Evolutionary conservation across 2,329 filamentous ascomycete species (phyloP), one percentile per base, ranked within the genome.

Genomic region (Parafenestella ontariensis): DNA sequence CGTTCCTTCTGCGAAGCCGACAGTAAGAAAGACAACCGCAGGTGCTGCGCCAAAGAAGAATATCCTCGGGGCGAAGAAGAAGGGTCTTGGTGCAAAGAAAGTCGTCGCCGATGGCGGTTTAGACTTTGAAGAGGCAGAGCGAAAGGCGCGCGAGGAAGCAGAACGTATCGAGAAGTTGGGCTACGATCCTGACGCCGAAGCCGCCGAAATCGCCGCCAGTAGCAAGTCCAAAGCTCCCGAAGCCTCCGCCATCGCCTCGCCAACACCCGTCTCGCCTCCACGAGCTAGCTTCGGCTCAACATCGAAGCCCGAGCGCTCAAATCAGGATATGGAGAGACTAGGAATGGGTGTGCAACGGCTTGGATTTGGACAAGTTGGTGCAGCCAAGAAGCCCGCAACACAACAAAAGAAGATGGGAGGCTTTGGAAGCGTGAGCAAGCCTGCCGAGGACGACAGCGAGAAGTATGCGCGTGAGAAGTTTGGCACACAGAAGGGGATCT

Each of bases 71-170:
- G 94, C 88, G 24, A 98, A 82, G 75, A 82, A 82, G 74, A 81
- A 76, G 59, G 79, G 79, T 28, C 70, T 83, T 11, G 81, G 81
- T 28, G 81, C 79, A 26, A 82, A 98, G 86, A 98, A 98, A 82
- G 86, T 96, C 29, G 79, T 80, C 28, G 90, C 93, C 62, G 79
- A 87, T 11, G 93, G 64, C 13, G 72, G 68, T 13, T 68, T 99
- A 59, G 94, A 99, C 79, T 99, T 99, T 70, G 95, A 99, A 62
- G 95, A 94, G 76, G 95, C 93, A 3, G 95, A 99, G 82, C 92
- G 91, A 77, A 96, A 96, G 79, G 95, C 95, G 39, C 96, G 94
- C 76, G 95, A 98, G 77, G 95, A 99, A 77, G 95, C 93, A 2
- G 95, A 98, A 77, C 89, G 95, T 64, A 95, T 97, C 72, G 92